phyloP scores from a whole-genome alignment of 345 rosid genomes.

The Eucalyptus coolabah region DNA sequence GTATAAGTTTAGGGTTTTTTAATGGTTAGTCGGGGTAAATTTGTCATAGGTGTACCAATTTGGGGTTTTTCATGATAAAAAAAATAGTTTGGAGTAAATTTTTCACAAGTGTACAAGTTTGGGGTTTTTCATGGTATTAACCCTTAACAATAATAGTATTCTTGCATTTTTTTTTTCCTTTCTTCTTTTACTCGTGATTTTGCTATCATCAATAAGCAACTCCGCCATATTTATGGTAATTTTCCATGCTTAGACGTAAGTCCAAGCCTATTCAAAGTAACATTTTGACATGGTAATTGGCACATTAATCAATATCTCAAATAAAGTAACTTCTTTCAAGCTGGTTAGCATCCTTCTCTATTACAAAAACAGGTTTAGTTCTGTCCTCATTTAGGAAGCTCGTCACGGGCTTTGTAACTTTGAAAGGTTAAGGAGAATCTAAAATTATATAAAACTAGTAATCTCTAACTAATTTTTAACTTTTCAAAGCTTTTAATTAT shows the following conservation, averaged over 20 bases:
- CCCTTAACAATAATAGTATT: not conserved
- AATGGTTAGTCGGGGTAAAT: too few relatives aligned
- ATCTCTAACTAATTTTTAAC: not conserved
- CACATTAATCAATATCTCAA: not conserved
- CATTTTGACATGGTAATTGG: not conserved
- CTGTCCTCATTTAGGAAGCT: not conserved
- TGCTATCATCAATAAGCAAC: not conserved
- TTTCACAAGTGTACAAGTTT: too few relatives aligned
- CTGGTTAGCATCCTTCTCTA: not conserved
- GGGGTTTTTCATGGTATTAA: too few relatives aligned
- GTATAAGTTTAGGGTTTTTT: too few relatives aligned
- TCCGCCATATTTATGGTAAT: not conserved
- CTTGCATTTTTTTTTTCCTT: not conserved
- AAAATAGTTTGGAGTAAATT: too few relatives aligned
- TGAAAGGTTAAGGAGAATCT: not conserved
- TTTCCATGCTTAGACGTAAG: not conserved
- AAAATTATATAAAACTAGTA: not conserved
- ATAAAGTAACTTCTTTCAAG: not conserved
- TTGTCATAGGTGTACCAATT: fast-evolving
- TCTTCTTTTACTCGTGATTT: not conserved
- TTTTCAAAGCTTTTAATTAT: not conserved
- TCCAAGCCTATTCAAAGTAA: not conserved
- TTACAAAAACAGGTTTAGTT: not conserved
- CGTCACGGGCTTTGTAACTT: not conserved
- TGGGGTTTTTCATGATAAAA: fast-evolving